A percentile compares a stretch with the other conserved stretches of the same genome.
phyloP scores from a whole-genome alignment of 371 early-diverging fungal genomes.

The Dinochytrium kinnereticum region DNA sequence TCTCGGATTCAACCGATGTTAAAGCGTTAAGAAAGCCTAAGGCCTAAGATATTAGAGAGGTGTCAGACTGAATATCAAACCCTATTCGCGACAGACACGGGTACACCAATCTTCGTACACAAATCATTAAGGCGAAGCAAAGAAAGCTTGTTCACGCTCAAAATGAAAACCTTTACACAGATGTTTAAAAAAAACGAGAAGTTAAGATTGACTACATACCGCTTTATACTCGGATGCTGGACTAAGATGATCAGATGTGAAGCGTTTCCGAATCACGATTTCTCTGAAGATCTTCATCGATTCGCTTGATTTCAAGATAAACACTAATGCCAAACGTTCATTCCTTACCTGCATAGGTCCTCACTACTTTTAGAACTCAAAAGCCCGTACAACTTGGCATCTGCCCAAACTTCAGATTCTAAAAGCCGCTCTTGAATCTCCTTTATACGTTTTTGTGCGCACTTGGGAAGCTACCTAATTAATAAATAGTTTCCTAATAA shows the following conservation, averaged over 20 bases:
- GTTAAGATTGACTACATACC: too few species aligned
- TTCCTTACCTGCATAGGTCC: neutral
- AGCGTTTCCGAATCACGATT: neutral
- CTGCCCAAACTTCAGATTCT: slow-evolving; percentile 3
- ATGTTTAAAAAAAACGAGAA: too few species aligned
- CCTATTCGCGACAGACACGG: neutral
- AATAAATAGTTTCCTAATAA: neutral
- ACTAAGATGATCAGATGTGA: neutral
- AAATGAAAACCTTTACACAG: neutral
- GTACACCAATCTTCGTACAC: neutral
- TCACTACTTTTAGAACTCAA: too few species aligned
- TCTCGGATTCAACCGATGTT: neutral
- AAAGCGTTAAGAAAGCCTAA: neutral
- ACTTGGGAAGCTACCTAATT: neutral
- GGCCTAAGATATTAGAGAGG: neutral
- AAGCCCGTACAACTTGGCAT: neutral
- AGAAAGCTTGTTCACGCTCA: neutral
- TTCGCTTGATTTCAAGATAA: neutral
- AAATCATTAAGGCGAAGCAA: neutral
- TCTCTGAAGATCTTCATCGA: neutral
- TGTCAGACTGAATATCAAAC: neutral
- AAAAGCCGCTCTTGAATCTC: neutral
- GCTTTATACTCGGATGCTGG: neutral
- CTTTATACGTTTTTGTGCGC: neutral
- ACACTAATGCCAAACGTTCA: neutral